Base-by-base conservation (phyloP, 2,329 filamentous ascomycete species). In the Amauroascus verrucosus region DNA sequence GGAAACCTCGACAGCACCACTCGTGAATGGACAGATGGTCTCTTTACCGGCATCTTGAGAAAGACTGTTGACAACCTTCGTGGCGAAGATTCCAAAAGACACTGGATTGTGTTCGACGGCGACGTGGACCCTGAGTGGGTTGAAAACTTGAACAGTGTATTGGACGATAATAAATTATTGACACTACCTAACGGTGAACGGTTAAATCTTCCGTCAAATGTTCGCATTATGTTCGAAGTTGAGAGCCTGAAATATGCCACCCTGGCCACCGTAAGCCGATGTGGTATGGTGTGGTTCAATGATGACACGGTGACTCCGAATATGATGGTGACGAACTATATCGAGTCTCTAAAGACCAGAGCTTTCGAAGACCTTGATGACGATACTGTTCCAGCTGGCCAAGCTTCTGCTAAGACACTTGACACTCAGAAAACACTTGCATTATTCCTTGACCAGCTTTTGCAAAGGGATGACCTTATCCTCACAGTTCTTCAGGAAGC, bases 281-380 rank as follows among this genome's bases (percentile, higher is more conserved):
- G 93, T 68, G 93, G 93, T 78, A 99, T 99, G 93, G 94, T 99
- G 13, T 99, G 93, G 93, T 98, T 97, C 73, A 98, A 89, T 66
- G 91, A 96, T 63, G 94, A 98, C 65, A 97, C 90, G 26, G 91
- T 99, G 38, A 91, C 88, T 30, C 81, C 91, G 1, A 80, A 80
- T 60, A 95, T 98, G 86, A 86, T 97, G 82, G 85, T 97, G 38
- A 77, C 82, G 58, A 88, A 97, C 70, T 96, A 98, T 64, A 80
- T 98, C 50, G 82, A 93, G 56, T 83, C 84, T 45, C 80, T 98
- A 37, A 84, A 85, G 61, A 85, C 82, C 2, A 83, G 88, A 54
- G 82, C 87, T 0, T 96, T 98, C 63, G 93, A 98, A 63, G 93
- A 98, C 62, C 76, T 98, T 32, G 93, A 98, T 61, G 94, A 98